Evolutionary conservation across 306 rosid species (phyloP), one percentile per base, ranked within the genome.

Genomic region (Neltuma alba): DNA sequence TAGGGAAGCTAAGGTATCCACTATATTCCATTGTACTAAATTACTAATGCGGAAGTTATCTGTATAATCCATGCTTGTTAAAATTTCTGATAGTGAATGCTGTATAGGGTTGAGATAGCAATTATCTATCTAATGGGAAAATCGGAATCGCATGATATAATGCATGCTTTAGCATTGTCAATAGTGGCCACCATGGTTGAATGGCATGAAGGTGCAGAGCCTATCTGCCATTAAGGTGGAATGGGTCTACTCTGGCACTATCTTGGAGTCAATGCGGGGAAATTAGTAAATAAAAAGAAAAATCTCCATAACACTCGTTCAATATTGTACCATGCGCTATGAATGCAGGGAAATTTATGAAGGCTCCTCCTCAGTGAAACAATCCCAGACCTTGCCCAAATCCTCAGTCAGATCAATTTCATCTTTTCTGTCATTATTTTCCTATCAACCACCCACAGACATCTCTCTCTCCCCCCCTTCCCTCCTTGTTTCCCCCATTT

Each of bases 1-100:
- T n/a, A 55, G 71, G 67, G 79, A 78, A 70, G 70, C 50, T 38
- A 2, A 81, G 81, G 89, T 86, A 75, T 55, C 82, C 38, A 47
- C 69, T 42, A 5, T n/a, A 61, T 74, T 77, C 27, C 30, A 23
- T 5, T 41, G 16, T 6, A 41, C 6, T 6, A 25, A 68, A 68
- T 41, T 68, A 25, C 57, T 47, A 13, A 55, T 42, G 16, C 23
- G 30, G 38, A 71, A 57, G 34, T 63, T 64, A 28, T 61, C 7
- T 42, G 55, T 76, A 42, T 41, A 52, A 25, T 79, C 41, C 11
- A 27, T 54, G 54, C 25, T 38, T 15, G 14, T 50, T 5, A 40
- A n/a, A 57, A 70, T 14, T 3, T 75, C 60, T 45, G 52, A 62
- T 40, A 68, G 52, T 0, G 33, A 38, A 41, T 40, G 33, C 1